A percentile compares a stretch with the other conserved stretches of the same genome.
phyloP scores from a whole-genome alignment of 371 early-diverging fungal species.

The Circinella umbellata region DNA sequence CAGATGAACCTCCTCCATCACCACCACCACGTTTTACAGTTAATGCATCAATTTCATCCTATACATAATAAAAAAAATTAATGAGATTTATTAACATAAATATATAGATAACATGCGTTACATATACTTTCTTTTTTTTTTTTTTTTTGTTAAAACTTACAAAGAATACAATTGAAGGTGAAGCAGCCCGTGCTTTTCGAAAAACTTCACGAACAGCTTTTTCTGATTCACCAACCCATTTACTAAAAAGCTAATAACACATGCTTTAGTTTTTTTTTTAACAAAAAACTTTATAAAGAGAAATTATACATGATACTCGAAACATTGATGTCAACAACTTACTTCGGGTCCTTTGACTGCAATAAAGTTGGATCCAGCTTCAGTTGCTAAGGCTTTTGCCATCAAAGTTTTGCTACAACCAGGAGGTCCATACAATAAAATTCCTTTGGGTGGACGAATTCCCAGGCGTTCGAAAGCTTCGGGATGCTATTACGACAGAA shows the following conservation, averaged over 20 bases:
- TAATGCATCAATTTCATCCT: conserved; percentile 98
- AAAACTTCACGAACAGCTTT: conserved; percentile 96
- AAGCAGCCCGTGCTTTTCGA: conserved; percentile 90
- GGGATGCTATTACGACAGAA: conserved; percentile 64
- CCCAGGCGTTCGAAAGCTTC: conserved; percentile 87
- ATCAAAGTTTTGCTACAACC: conserved; percentile 98
- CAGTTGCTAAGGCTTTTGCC: conserved; percentile 98
- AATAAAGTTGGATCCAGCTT: conserved; percentile 96
- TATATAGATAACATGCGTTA: not conserved
- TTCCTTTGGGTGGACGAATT: conserved; percentile 95
- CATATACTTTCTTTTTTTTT: no score
- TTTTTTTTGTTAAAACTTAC: conserved; percentile 53
- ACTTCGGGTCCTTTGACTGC: conserved; percentile 98
- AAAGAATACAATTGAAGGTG: conserved; percentile 97
- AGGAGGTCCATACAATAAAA: conserved; percentile 97
- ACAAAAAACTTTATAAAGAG: no score
- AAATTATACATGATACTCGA: no score
- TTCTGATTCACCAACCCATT: conserved; percentile 99
- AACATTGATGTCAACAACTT: conserved; percentile 7
- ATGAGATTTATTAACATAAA: not conserved
- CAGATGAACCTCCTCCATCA: conserved; percentile 70
- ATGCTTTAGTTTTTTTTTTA: no score
- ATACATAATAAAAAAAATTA: not conserved
- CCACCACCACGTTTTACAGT: conserved; percentile 81
- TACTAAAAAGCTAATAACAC: conserved; percentile 80